These are phyloP conservation scores for Ceratocystis huliohia DNA, from an alignment of 2,329 filamentous ascomycete genomes.

Conservation along the genomic window DNA sequence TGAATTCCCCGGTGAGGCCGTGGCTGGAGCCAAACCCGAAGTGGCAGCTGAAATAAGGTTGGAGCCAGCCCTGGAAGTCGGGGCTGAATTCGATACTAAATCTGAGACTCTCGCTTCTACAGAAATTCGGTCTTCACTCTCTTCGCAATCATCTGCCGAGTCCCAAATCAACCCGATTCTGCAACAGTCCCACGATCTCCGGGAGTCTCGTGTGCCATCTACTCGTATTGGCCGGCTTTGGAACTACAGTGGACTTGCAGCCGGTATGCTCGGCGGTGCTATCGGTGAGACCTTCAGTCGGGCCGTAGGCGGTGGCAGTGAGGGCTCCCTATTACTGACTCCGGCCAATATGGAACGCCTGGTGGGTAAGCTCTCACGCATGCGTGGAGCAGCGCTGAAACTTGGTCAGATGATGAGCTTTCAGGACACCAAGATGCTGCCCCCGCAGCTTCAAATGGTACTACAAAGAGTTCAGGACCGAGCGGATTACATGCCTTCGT, in stretches of 20 bases:
- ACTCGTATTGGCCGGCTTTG: slow-evolving; percentile 76
- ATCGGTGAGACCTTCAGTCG: slow-evolving; percentile 74
- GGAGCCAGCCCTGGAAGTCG: slow-evolving; percentile 25
- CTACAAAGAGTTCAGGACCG: slow-evolving; percentile 90
- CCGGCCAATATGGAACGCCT: slow-evolving; percentile 84
- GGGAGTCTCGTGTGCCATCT: slow-evolving; percentile 82
- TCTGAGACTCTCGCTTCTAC: not conserved
- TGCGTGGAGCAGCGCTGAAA: slow-evolving; percentile 95
- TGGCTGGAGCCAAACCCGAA: not conserved
- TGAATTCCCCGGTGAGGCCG: not conserved
- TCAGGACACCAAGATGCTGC: slow-evolving; percentile 92
- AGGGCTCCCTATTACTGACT: slow-evolving; percentile 69
- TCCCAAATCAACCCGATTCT: slow-evolving; percentile 22
- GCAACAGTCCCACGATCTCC: slow-evolving; percentile 49
- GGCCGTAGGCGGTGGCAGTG: slow-evolving; percentile 54
- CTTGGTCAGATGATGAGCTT: slow-evolving; percentile 97
- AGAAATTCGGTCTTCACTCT: not conserved
- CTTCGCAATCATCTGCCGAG: not conserved
- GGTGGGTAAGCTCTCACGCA: slow-evolving; percentile 82
- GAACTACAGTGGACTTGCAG: slow-evolving; percentile 88
- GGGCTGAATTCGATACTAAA: slow-evolving; percentile 34
- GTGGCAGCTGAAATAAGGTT: not conserved
- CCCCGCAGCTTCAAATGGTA: slow-evolving; percentile 73
- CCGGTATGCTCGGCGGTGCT: slow-evolving; percentile 89
- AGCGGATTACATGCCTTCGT: slow-evolving; percentile 95